These are phyloP conservation scores for Alternaria ventricosa DNA, from an alignment of 2,329 filamentous ascomycete genomes.

Conservation along the genomic window DNA sequence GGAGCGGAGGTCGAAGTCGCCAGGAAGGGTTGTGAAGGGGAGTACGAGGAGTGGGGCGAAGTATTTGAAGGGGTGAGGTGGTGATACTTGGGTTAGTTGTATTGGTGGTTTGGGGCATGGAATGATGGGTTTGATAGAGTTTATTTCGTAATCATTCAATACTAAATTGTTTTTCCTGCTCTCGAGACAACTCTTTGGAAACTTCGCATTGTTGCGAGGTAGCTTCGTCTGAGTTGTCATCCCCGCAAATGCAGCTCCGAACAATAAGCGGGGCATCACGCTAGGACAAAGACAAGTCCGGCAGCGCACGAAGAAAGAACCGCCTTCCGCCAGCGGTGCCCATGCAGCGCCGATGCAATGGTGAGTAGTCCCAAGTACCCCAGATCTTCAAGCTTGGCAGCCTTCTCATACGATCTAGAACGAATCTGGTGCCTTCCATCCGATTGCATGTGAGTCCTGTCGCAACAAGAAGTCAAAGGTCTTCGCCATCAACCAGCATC, in stretches of 20 bases:
- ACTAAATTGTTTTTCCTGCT: not conserved
- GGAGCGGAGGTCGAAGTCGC: not conserved
- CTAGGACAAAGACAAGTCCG: conserved; percentile 35
- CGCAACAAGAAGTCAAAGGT: conserved; percentile 38
- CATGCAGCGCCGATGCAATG: conserved; percentile 13
- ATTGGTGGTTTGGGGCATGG: not conserved
- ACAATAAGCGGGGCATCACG: not conserved
- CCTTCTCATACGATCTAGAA: not conserved
- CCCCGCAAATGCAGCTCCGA: not conserved
- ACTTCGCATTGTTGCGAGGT: not conserved
- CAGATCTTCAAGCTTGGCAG: conserved; percentile 4
- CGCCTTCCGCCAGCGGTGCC: conserved; percentile 4
- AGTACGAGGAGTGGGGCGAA: not conserved
- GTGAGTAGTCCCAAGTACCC: conserved; percentile 13
- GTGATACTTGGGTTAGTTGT: not conserved
- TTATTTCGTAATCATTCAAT: not conserved
- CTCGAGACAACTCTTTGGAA: not conserved
- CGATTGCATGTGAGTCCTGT: conserved; percentile 34
- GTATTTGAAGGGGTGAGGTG: not conserved
- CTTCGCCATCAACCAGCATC: not conserved
- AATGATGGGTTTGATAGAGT: not conserved
- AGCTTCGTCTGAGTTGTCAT: not conserved
- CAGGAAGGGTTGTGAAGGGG: not conserved
- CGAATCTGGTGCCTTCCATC: conserved; percentile 17
- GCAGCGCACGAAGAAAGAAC: conserved; percentile 19